A percentile compares a stretch with the other conserved stretches of the same genome.
Evolutionary conservation across 768 basidiomycete genomes (phyloP).

Genomic region (Trametes cingulata): DNA sequence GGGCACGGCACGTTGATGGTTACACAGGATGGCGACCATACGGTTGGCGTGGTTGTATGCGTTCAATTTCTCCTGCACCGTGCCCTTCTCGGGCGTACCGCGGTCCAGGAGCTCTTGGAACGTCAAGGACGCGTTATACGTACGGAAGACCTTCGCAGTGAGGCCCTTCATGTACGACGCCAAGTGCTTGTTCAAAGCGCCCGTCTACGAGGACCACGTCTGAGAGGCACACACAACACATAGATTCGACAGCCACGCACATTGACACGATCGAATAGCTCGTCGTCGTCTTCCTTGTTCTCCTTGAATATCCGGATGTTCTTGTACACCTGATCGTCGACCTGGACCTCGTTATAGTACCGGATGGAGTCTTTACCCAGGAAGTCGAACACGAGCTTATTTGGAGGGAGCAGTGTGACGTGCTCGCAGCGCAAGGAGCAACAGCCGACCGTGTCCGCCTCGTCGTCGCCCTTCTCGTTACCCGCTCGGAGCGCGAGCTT

Average conservation of each 20-base stretch:
- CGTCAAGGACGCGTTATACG: slow-evolving; percentile 96
- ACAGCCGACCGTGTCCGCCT: slow-evolving; percentile 98
- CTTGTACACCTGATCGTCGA: slow-evolving; percentile 94
- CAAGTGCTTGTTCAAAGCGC: slow-evolving; percentile 87
- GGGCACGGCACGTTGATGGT: slow-evolving; percentile 94
- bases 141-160: slow-evolving; percentile 99
- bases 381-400: slow-evolving; percentile 93
- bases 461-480: slow-evolving; percentile 99
- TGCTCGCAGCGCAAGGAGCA: slow-evolving; percentile 97
- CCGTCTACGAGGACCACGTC: slow-evolving; percentile 58
- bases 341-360: slow-evolving; percentile 89
- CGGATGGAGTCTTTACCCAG: slow-evolving; percentile 99
- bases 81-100: slow-evolving; percentile 63
- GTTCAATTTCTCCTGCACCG: slow-evolving; percentile 93
- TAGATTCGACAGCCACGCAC: slow-evolving; percentile 47
- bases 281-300: slow-evolving; percentile 84
- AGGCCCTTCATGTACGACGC: slow-evolving; percentile 94
- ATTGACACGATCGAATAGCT: slow-evolving; percentile 91
- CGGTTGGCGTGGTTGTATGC: slow-evolving; percentile 98
- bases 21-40: slow-evolving; percentile 95
- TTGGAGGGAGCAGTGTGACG: slow-evolving; percentile 86
- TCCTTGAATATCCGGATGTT: slow-evolving; percentile 98
- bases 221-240: background rate
- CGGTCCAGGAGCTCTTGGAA: slow-evolving; percentile 90
- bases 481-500: slow-evolving; percentile 95